Base-by-base conservation (phyloP, 495 filamentous ascomycete genomes). In the Rhypophila decipiens region DNA sequence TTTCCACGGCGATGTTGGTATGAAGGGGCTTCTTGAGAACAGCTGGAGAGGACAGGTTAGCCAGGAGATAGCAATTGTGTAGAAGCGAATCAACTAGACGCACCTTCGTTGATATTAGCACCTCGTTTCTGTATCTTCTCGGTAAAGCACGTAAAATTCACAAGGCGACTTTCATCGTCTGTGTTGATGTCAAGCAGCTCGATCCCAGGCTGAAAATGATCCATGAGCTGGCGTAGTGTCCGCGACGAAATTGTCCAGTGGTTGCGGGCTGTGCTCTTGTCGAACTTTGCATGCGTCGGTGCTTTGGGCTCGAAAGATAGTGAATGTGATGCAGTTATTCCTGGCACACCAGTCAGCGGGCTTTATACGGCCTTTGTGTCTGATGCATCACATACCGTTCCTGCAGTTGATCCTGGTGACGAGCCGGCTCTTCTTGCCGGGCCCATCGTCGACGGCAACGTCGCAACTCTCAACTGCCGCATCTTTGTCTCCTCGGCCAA, bases 11-110 rank as follows among this genome's bases (percentile, higher is more conserved):
- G 24, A 98, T 86, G 12, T 87, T 88, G 5, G 93, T 98, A 48
- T 96, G 88, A 13, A 98, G 77, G 2, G 93, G 91, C 63, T 95
- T 87, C 65, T 95, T 96, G 37, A 98, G 75, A 24, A 95, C 80
- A 55, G 95, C 90, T 90, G 39, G 18, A 40, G 17, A 12, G 27
- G 12, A 1, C 22, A n/a, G 4, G 45, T 60, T 23, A 58, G 49
- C 49, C n/a, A n/a, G n/a, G n/a, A n/a, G n/a, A n/a, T n/a, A n/a
- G n/a, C n/a, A n/a, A n/a, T n/a, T n/a, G n/a, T n/a, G n/a, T n/a
- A n/a, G n/a, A n/a, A n/a, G n/a, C 31, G 11, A 21, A 43, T 18
- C 11, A 15, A 17, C 33, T n/a, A 33, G 31, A 15, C 44, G 22
- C 66, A 88, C 88, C 86, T 72, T 87, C 93, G 10, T 87, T 88